phyloP scores from a whole-genome alignment of 1,284 basidiomycete genomes.

The Mycosarcoma mackinlayi region DNA sequence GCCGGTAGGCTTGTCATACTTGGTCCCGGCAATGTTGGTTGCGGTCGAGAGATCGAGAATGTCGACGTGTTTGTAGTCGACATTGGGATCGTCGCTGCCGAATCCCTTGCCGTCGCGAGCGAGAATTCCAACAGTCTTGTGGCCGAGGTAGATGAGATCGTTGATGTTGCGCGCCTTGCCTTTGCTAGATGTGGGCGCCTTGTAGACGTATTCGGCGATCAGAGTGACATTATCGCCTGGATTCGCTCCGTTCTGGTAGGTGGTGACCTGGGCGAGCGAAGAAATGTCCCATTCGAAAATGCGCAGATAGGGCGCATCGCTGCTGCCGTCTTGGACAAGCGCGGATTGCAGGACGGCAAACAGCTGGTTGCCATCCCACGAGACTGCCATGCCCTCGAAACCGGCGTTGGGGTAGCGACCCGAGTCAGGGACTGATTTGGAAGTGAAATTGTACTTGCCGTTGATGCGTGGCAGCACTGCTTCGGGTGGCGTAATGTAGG shows the following conservation, averaged over 20 bases:
- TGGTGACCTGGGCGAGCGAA: constrained; percentile 22
- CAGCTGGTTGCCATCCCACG: constrained; percentile 72
- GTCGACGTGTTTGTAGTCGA: constrained; percentile 73
- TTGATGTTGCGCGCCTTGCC: constrained; percentile 73
- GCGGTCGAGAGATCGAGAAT: constrained; percentile 72
- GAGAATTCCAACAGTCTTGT: constrained; percentile 69
- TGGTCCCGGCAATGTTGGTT: constrained; percentile 75
- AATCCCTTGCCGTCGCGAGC: constrained; percentile 76
- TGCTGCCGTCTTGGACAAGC: constrained; percentile 75
- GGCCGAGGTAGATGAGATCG: constrained; percentile 73
- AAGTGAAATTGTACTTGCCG: constrained; percentile 74
- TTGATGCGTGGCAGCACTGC: constrained; percentile 72
- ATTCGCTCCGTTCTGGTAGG: constrained; percentile 68
- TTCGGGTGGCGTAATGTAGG: constrained; percentile 75
- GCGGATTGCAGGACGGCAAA: constrained; percentile 77
- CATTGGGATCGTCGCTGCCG: constrained; percentile 72
- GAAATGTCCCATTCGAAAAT: constrained; percentile 43
- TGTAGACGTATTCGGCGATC: constrained; percentile 75
- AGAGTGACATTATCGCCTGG: constrained; percentile 44
- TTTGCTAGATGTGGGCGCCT: constrained; percentile 73
- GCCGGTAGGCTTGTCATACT: constrained; percentile 74
- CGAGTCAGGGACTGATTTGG: constrained; percentile 70
- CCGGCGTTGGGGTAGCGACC: constrained; percentile 72
- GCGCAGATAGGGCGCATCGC: constrained; percentile 37
- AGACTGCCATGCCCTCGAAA: constrained; percentile 76